Evolutionary conservation across 805 yeast species (phyloP), one percentile per base, ranked within the genome.

Genomic region (Schizosaccharomyces pombe): DNA sequence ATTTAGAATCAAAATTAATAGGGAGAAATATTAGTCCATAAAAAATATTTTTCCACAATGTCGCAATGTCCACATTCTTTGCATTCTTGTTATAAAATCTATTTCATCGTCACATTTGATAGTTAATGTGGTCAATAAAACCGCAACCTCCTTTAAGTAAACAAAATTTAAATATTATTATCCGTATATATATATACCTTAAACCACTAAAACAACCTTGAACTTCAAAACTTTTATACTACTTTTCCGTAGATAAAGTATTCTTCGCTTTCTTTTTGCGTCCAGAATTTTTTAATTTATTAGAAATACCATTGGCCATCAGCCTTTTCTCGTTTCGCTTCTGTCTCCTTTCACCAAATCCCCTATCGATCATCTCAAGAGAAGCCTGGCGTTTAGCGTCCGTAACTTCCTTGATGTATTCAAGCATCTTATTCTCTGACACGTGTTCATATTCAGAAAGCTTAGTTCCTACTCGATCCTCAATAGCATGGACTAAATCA

Each of bases 321-420:
- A 30, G 12, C 29, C 32, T 22, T 47, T 73, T 75, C 52, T 64
- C 66, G 62, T 71, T 75, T 59, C 77, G 76, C 47, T 69, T 74
- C 61, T 70, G 72, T 58, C 71, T 72, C 60, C 74, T 74, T 61
- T 84, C 94, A 11, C 96, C 95, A 65, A 87, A 89, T 22, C 78
- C 75, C 57, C 85, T 95, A 58, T 76, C 77, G 58, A 89, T 96
- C 95, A 91, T 86, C 39, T 84, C 95, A 83, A 89, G 77, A 55
- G 82, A 64, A 2, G 95, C 83, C 65, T 87, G 95, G 60, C 95
- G 75, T 68, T 85, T 85, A 19, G 97, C 96, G 34, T 74, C 76
- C 33, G 87, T 79, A 1, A 82, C 80, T 51, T 73, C 72, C 55
- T 75, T 78, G 58, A 91, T 70, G 1, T 86, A 78, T 52, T 77